Evolutionary conservation across 202 grass and related monocot species (phyloP), one percentile per base, ranked within the genome.

Genomic region (Digitaria exilis): DNA sequence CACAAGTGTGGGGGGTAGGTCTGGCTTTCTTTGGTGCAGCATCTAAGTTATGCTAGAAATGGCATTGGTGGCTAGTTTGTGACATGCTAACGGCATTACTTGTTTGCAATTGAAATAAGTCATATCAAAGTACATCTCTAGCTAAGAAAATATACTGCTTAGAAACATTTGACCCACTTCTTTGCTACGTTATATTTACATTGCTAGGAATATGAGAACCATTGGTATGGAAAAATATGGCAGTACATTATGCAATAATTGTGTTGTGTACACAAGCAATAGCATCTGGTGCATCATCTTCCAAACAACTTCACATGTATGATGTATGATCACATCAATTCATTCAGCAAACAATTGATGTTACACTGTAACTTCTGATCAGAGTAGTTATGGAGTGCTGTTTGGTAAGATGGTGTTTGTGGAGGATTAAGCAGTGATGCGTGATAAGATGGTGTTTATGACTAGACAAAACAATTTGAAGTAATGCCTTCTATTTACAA

Each of bases 191-290:
- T n/a, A n/a, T n/a, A n/a, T n/a, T n/a, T n/a, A n/a, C n/a, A n/a
- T 39, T 9, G 13, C 28, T 28, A 4, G 9, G 57, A 63, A 71
- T 6, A 52, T 77, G 18, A 46, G 57, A 54, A 73, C 34, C 34
- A 67, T 35, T 77, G 19, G n/a, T n/a, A n/a, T n/a, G n/a, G n/a
- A n/a, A n/a, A 81, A 34, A 82, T n/a, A 65, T 44, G n/a, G 11
- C 42, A 60, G 44, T 26, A 34, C 26, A 59, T 25, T 19, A 82
- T 44, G 22, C 43, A 48, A 52, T 76, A 42, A 44, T 22, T 51
- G 31, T 42, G 35, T 7, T 43, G 57, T 76, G 60, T 37, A 77
- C 18, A 52, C 16, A 77, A 71, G 78, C n/a, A 24, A 28, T n/a
- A 49, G 3, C 64, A 70, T 60, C 68, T 58, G 25, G 21, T 75